Percentiles rank a stretch among this genome's conserved stretches.
Evolutionary conservation across 2,329 filamentous ascomycete genomes (phyloP).

Genomic region (Blumeria graminis): DNA sequence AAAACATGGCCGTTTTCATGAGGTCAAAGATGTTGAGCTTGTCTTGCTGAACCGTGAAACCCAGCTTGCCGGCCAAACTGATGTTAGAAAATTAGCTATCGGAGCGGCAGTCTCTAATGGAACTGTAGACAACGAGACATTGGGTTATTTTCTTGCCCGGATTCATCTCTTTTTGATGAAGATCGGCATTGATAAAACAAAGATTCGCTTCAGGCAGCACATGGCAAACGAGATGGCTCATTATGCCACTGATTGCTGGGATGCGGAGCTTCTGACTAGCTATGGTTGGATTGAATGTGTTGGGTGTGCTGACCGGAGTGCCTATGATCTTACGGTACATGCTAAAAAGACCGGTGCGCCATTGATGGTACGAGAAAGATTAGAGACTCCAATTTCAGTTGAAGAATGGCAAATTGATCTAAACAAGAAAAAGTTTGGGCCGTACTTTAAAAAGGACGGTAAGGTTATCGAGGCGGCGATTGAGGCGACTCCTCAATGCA

Average conservation of each 20-base stretch:
- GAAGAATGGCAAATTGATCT: conserved; percentile 77
- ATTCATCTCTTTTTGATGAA: conserved; percentile 78
- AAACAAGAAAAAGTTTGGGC: conserved; percentile 89
- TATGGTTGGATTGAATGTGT: conserved; percentile 98
- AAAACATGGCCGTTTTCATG: conserved; percentile 71
- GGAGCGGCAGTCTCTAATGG: conserved; percentile 64
- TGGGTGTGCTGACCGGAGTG: conserved; percentile 84
- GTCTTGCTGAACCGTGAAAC: conserved; percentile 63
- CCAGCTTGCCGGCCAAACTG: conserved; percentile 68
- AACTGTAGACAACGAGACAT: conserved; percentile 86
- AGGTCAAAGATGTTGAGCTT: conserved; percentile 66
- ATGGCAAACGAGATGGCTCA: conserved; percentile 84
- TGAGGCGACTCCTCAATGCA: conserved; percentile 41
- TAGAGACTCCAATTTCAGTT: conserved; percentile 52
- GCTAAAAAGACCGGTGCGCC: conserved; percentile 77
- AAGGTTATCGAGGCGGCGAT: conserved; percentile 66
- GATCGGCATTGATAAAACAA: conserved; percentile 66
- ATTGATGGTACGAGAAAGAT: conserved; percentile 60
- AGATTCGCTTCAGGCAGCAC: conserved; percentile 91
- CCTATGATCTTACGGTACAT: conserved; percentile 83
- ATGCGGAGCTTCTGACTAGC: conserved; percentile 74
- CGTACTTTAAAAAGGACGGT: conserved; percentile 83
- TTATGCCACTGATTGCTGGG: conserved; percentile 95
- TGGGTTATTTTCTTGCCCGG: conserved; percentile 89
- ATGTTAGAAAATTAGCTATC: conserved; percentile 47